Base-by-base conservation (phyloP, 2,329 filamentous ascomycete genomes). In the Fusarium fujikuroi region DNA sequence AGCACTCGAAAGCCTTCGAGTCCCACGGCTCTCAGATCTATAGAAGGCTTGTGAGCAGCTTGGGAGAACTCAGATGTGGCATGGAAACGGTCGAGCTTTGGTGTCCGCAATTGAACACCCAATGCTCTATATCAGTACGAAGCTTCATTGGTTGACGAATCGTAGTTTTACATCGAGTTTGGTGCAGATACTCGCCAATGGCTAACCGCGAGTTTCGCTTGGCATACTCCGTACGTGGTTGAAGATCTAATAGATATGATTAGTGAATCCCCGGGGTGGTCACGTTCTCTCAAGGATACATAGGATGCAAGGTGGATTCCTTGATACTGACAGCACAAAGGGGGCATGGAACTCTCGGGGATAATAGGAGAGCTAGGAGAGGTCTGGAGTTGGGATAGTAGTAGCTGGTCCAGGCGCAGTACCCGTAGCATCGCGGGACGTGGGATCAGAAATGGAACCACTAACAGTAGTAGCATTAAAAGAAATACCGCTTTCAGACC, bases 391-490 rank as follows among this genome's bases (percentile, higher is more conserved):
- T 28, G 50, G 60, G n/a, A 60, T 34, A 25, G 28, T 37, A 58
- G 49, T 50, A 34, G 47, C 54, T 62, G 70, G 70, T 49, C 70
- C 54, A 66, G 70, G 70, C 70, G 65, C 62, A 60, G 39, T 60
- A 25, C 37, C 50, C 32, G 50, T 53, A 40, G 50, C 28, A 69
- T 66, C 43, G 70, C 46, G 65, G 60, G 57, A 73, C 49, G 65
- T 66, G 69, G 70, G 60, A 73, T 66, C 56, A 69, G 60, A 70
- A 32, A 66, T 66, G 70, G 70, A 37, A 53, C 69, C 54, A 53
- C 54, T 66, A 52, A 30, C 21, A 63, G 32, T 61, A 28, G 19
- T n/a, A 60, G 40, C 30, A 49, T 21, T 34, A 44, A 40, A 56
- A 73, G 64, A 63, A 60, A 46, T 60, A 46, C 56, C 46, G 56